Evolutionary conservation across 129 eudicot species (phyloP), one percentile per base, ranked within the genome.

Genomic region (Lonicera japonica): DNA sequence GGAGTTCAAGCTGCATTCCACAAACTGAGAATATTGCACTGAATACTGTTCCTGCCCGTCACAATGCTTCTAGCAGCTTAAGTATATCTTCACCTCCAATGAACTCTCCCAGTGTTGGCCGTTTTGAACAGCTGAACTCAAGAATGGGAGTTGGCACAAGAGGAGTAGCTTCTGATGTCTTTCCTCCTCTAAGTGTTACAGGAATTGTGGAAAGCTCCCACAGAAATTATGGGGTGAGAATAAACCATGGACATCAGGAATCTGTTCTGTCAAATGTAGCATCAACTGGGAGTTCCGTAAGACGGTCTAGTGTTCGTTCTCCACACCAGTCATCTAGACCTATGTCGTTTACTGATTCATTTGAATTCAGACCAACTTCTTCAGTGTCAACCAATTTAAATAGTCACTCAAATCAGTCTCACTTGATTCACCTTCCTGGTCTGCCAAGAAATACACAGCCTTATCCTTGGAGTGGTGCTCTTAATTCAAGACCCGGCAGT

Each of bases 61-160:
- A 68, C 52, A 56, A 58, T 69, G 38, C 82, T 73, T 60, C 83
- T 47, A 71, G 89, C 60, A 77, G 76, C 70, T 76, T 81, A 64
- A 75, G 47, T 56, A 78, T 75, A 72, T 77, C 91, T 23, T 50
- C 95, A 20, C 23, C 70, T 13, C 60, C 64, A 39, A 68, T 65
- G 43, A 76, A 76, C 73, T 64, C 57, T 53, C 61, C 61, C 65
- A 50, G 66, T 5, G 43, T 60, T 39, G 64, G 60, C 73, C 72
- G 69, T 50, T 34, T 61, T 13, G 88, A 81, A 52, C 79, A 60
- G 10, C 68, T 72, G 55, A 73, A 74, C 64, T 23, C 88, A 34
- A 73, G 72, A 66, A 45, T 52, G 24, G 82, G 79, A 53, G 57
- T 62, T 70, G 85, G 82, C 38, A 38, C 58, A 53, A 54, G 73